These are phyloP conservation scores for Ensete ventricosum DNA, from an alignment of 176 grass and related monocot genomes.

Conservation along the genomic window DNA sequence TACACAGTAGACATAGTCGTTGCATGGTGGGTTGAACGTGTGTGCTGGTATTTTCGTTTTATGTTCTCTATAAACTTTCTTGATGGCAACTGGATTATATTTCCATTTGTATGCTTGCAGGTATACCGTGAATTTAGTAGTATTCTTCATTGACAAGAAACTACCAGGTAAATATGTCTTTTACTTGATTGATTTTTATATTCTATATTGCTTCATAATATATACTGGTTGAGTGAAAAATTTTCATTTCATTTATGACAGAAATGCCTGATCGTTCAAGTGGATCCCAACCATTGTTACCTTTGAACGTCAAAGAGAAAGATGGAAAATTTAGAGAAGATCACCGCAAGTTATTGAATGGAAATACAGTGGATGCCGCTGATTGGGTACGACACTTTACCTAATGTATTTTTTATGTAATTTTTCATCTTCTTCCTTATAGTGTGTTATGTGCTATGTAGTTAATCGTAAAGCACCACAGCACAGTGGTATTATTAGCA, in stretches of 20 bases:
- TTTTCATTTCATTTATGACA: slow-evolving; percentile 22
- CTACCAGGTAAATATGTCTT: slow-evolving; percentile 56
- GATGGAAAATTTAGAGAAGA: slow-evolving; percentile 59
- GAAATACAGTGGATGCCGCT: slow-evolving; percentile 63
- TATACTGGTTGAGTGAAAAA: not conserved
- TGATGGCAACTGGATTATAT: slow-evolving; percentile 2
- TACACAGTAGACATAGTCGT: slow-evolving; percentile 91
- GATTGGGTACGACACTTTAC: slow-evolving; percentile 54
- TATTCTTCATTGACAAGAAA: slow-evolving; percentile 88
- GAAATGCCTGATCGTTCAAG: slow-evolving; percentile 81
- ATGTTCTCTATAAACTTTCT: not conserved
- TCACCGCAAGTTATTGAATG: slow-evolving; percentile 68
- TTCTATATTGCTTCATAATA: not conserved
- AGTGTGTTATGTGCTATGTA: too few species aligned
- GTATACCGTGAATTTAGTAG: slow-evolving; percentile 94
- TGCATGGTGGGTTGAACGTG: slow-evolving; percentile 51
- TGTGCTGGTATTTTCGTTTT: not conserved
- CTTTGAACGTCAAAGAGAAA: slow-evolving; percentile 61
- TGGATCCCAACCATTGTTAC: slow-evolving; percentile 45
- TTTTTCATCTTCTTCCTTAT: not conserved
- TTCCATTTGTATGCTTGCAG: slow-evolving; percentile 20
- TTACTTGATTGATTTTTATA: slow-evolving; percentile 1
- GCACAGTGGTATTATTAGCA: too few species aligned
- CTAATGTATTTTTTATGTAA: not conserved
- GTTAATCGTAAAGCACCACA: too few species aligned